Base-by-base conservation (phyloP, 305 asterid species). In the Fraxinus greggii region DNA sequence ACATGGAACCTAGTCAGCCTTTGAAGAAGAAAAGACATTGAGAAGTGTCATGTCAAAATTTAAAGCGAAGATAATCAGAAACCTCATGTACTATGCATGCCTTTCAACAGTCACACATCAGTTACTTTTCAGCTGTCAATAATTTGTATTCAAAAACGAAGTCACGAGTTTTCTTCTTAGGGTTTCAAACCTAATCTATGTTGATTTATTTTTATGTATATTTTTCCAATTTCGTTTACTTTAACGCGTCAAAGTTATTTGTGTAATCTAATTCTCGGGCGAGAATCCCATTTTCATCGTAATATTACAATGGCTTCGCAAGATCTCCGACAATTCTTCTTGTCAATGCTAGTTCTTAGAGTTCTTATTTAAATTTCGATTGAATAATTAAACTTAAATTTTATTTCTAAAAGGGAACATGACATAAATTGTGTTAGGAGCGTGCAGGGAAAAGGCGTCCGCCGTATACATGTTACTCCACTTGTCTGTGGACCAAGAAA, bases 1-100 rank as follows among this genome's bases (percentile, higher is more conserved):
- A 78, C 86, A 63, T 82, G 88, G 76, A 79, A 85, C 56, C 79
- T 69, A 82, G 85, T 82, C 85, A 69, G 88, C 82, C 28, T 26
- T 76, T 78, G 82, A 70, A 15, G 35, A 31, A 13, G 42, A 70
- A 15, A 38, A 17, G 13, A 70, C 23, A 5, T 13, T 17, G 76
- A 70, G 42, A 67, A 4, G 17, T 28, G 36, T 59, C 31, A 23
- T 23, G 31, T 5, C 70, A 23, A 61, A 72, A 81, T 29, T n/a
- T 70, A 36, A 28, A 32, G 17, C 15, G 29, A 26, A 77, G 63
- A 51, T 1, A 1, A 5, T 17, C 61, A 17, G 21, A 59, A n/a
- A 19, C 13, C 28, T 59, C 69, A 1, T 59, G 28, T 2, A 0
- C 23, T 5, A 51, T 51, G 65, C 72, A 63, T 77, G 78, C 67